Conservation (phyloP, 1,139 yeast species). For the Eremothecium sinecaudum region DNA sequence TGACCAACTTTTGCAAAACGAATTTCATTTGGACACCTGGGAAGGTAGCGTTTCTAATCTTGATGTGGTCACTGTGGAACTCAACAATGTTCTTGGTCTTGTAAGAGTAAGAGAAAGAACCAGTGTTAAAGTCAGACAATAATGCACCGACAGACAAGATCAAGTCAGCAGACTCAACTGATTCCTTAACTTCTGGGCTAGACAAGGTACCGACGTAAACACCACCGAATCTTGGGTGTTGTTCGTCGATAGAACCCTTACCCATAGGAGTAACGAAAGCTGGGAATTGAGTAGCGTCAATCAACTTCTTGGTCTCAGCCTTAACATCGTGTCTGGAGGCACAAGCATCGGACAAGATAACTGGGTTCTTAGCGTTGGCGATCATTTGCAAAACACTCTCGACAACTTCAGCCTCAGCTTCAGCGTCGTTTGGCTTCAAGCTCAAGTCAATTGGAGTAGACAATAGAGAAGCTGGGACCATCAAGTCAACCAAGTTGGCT, state of each 20-base stretch:
- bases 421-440: conserved; percentile 54
- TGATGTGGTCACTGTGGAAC: conserved; percentile 82
- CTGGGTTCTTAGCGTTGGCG: conserved; percentile 52
- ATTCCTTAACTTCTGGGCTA: conserved; percentile 61
- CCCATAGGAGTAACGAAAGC: conserved; percentile 89
- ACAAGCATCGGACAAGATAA: conserved; percentile 80
- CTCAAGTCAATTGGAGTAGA: conserved; percentile 56
- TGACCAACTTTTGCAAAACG: conserved; percentile 43
- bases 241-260: conserved; percentile 70
- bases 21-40: conserved; percentile 73
- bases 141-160: conserved; percentile 73
- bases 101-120: conserved; percentile 77
- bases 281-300: conserved; percentile 67
- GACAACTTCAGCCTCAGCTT: conserved; percentile 65
- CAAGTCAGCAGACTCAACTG: conserved; percentile 71
- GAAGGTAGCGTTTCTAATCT: conserved; percentile 66
- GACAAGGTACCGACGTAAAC: conserved; percentile 78
- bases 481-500: conserved; percentile 64
- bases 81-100: conserved; percentile 72
- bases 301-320: conserved; percentile 52
- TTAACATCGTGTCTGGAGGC: conserved; percentile 67
- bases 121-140: conserved; percentile 82
- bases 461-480: conserved; percentile 47
- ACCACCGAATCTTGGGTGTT: conserved; percentile 70
- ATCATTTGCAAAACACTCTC: conserved; percentile 47